Evolutionary conservation across 2,329 filamentous ascomycete species (phyloP), one percentile per base, ranked within the genome.

Genomic region (Aspergillus ustus): DNA sequence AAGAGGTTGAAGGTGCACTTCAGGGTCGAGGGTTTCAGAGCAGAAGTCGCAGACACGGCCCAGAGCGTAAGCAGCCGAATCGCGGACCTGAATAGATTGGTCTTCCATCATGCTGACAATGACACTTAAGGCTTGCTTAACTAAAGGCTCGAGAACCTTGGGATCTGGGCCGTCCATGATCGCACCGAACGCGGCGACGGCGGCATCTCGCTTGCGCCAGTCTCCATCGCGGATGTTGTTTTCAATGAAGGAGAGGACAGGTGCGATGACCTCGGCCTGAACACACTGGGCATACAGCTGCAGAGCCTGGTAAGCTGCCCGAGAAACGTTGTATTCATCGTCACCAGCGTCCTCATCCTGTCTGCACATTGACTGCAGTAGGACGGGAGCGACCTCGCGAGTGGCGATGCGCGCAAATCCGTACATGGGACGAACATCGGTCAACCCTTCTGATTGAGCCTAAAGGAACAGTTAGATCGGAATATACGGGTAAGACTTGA

Each of bases 111-210:
- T 98, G 69, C 85, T 87, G 73, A 99, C 95, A 54, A 99, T 84
- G 58, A 97, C 91, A 56, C 92, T 91, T 53, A 99, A 86, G 64
- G 93, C 95, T 77, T 97, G 94, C 83, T 97, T 97, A 73, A 99
- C 92, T 60, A 99, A 90, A 60, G 94, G 93, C 72, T 96, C 92
- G 56, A 99, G 83, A 53, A 94, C 88, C 81, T 91, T 92, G 78
- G 96, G 91, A 62, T 98, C 95, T 1, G 95, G 95, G 28, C 95
- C 95, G 75, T 99, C 95, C 93, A 99, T 97, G 71, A 99, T 98
- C 68, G 93, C 95, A 66, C 95, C 95, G 70, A 99, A 98, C 19
- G 95, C 93, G 62, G 95, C 97, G 34, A 99, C 95, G 54, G 95
- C 93, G 57, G 95, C 95, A 81, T 99, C 95, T 70, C 95, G 89